These are phyloP conservation scores for Halenospora varia DNA, from an alignment of 495 filamentous ascomycete species.

Conservation along the genomic window DNA sequence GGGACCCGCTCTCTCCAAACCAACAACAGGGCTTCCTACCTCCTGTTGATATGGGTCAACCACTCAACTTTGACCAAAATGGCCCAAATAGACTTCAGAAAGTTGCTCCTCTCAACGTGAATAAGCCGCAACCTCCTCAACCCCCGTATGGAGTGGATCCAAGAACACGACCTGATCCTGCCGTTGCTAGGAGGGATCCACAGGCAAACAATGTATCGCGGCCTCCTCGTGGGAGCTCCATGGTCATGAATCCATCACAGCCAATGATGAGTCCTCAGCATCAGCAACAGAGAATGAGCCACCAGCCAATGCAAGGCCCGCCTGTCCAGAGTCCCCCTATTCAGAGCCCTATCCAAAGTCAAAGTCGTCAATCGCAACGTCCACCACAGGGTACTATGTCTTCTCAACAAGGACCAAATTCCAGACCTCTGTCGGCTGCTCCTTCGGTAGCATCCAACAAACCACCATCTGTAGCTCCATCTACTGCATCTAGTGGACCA, in stretches of 20 bases:
- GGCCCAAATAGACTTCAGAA: slow-evolving; percentile 11
- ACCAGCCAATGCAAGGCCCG: background rate
- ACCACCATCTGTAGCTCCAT: slow-evolving; percentile 8
- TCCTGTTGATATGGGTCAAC: slow-evolving; percentile 7
- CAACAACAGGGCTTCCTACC: slow-evolving; percentile 5
- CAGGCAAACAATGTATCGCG: slow-evolving; percentile 12
- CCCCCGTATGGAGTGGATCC: slow-evolving; percentile 6
- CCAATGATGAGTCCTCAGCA: background rate
- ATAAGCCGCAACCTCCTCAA: slow-evolving; percentile 17
- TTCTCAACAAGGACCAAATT: slow-evolving; percentile 1
- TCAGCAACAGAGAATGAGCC: background rate
- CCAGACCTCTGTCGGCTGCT: background rate
- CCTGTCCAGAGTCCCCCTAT: background rate
- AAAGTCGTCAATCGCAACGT: background rate
- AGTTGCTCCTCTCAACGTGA: slow-evolving; percentile 14
- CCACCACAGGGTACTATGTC: slow-evolving; percentile 1
- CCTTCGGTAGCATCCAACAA: slow-evolving; percentile 4
- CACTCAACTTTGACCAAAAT: slow-evolving; percentile 12
- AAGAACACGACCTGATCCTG: slow-evolving; percentile 5
- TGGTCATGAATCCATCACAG: background rate
- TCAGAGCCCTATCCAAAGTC: background rate
- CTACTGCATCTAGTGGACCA: slow-evolving; percentile 9
- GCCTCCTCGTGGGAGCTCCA: slow-evolving; percentile 21
- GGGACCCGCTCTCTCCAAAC: slow-evolving; percentile 9
- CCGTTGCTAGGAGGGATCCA: slow-evolving; percentile 13